Evolutionary conservation across 202 grass and related monocot species (phyloP).

Genomic region (Cymbopogon flexuosus): DNA sequence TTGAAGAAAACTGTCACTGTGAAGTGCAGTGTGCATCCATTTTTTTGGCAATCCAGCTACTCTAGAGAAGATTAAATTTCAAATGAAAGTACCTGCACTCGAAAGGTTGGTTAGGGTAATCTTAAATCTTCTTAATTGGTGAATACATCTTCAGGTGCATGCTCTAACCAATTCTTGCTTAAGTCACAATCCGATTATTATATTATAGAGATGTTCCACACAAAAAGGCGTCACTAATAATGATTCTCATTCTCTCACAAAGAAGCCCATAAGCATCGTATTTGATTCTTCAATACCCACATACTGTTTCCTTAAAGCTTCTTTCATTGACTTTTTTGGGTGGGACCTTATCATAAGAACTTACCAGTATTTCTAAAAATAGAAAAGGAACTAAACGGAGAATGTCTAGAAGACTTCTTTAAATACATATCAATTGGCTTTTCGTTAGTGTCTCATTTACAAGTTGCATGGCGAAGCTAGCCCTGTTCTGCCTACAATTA

Average conservation of each 20-base stretch:
- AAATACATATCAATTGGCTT: constrained; percentile 21
- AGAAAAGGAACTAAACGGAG: constrained; percentile 37
- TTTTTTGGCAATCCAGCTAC: background rate
- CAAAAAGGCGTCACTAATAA: constrained; percentile 36
- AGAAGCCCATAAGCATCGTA: constrained; percentile 26
- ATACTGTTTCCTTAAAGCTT: constrained; percentile 15
- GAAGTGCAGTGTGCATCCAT: background rate
- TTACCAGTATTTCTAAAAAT: constrained; percentile 37
- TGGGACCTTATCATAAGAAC: constrained; percentile 25
- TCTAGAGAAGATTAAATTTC: background rate
- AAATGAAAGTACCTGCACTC: background rate
- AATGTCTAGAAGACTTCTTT: constrained; percentile 24
- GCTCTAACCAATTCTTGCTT: background rate
- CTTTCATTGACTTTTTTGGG: constrained; percentile 22
- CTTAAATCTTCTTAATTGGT: background rate
- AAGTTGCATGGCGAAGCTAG: background rate
- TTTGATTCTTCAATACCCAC: constrained; percentile 42
- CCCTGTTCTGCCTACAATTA: constrained; percentile 19
- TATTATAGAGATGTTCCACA: constrained; percentile 10
- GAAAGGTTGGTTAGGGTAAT: background rate
- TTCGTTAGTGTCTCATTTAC: constrained; percentile 18
- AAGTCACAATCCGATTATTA: background rate
- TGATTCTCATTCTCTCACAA: constrained; percentile 50
- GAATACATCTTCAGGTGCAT: constrained; percentile 10
- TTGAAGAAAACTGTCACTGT: constrained; percentile 1